phyloP scores from a whole-genome alignment of 1,139 yeast species.

The Pichia sp. region DNA sequence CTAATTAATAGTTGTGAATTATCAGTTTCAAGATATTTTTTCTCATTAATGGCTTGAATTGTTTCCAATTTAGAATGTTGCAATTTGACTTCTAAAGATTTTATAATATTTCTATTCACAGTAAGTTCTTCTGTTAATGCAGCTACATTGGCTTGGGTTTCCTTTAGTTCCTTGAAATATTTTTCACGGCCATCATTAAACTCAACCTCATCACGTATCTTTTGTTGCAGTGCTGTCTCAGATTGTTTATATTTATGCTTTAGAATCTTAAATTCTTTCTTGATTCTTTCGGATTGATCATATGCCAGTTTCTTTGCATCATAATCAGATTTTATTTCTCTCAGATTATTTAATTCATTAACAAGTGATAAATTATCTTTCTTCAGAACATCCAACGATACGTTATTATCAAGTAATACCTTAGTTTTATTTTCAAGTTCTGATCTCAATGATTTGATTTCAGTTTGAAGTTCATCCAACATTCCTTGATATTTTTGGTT shows the following conservation, averaged over 20 bases:
- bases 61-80: slow-evolving; percentile 35
- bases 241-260: slow-evolving; percentile 36
- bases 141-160: slow-evolving; percentile 23
- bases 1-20: slow-evolving; percentile 28
- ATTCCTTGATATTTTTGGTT: background rate
- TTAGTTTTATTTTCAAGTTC: slow-evolving; percentile 1
- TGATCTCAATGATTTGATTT: background rate
- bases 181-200: slow-evolving; percentile 36
- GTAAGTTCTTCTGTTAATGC: slow-evolving; percentile 26
- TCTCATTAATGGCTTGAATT: slow-evolving; percentile 32
- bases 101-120: slow-evolving; percentile 22
- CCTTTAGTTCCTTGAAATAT: slow-evolving; percentile 31
- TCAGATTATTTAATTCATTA: slow-evolving; percentile 1
- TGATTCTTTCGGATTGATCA: slow-evolving; percentile 22
- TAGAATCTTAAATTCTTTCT: slow-evolving; percentile 30
- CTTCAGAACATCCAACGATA: background rate
- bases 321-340: slow-evolving; percentile 8
- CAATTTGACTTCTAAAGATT: slow-evolving; percentile 17
- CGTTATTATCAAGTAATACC: background rate
- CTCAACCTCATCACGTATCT: slow-evolving; percentile 35
- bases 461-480: slow-evolving; percentile 1
- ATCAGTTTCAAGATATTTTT: slow-evolving; percentile 27
- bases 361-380: background rate
- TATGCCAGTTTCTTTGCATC: slow-evolving; percentile 19
- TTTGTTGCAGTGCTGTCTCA: slow-evolving; percentile 31